These are phyloP conservation scores for Eurotiales sp. DNA, from an alignment of 2,329 filamentous ascomycete genomes.

Conservation along the genomic window DNA sequence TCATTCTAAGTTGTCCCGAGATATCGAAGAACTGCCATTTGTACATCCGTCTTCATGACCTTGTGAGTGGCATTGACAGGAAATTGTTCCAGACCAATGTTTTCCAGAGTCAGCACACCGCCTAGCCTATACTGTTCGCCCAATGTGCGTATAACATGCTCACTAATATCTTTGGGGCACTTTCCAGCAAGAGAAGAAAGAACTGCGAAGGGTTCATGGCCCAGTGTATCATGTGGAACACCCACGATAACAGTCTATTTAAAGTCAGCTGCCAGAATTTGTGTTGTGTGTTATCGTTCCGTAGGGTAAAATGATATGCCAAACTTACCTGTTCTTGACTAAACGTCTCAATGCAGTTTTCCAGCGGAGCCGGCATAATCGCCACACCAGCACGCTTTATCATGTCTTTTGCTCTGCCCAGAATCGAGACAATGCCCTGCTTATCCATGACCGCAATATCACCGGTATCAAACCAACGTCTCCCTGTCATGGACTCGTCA, in stretches of 20 bases:
- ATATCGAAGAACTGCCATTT: background rate
- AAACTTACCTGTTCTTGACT: background rate
- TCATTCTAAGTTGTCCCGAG: too few relatives aligned
- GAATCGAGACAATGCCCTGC: background rate
- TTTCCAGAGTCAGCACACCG: background rate
- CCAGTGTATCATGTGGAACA: background rate
- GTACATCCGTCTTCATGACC: background rate
- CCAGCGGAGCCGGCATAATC: constrained; percentile 1
- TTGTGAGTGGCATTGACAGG: constrained; percentile 1
- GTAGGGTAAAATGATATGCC: too few relatives aligned
- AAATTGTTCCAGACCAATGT: background rate
- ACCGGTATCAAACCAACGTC: constrained; percentile 1
- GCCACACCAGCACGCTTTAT: background rate
- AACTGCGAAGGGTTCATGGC: background rate
- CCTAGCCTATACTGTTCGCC: background rate
- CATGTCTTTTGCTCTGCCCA: background rate
- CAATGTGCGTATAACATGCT: background rate
- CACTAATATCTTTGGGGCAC: background rate
- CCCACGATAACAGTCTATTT: background rate
- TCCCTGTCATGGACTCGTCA: background rate
- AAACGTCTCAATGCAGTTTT: background rate
- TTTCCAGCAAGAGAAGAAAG: background rate
- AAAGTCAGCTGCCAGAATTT: too few relatives aligned
- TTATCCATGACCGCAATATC: background rate
- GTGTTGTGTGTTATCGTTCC: too few relatives aligned